Base-by-base conservation (phyloP, 345 rosid genomes). In the Heritiera littoralis region DNA sequence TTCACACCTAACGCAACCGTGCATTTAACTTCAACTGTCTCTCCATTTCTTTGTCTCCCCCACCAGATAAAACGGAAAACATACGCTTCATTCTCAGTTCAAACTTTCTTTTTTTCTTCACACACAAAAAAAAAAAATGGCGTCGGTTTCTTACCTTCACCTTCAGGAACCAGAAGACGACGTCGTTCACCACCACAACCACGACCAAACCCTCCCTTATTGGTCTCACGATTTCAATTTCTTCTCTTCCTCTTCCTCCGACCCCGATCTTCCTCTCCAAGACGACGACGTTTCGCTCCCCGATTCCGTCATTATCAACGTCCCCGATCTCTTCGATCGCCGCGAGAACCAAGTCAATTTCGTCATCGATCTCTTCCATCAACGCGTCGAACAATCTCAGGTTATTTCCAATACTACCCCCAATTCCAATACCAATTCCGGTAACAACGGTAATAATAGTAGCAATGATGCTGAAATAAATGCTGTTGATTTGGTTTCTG, bases 351-450 rank as follows among this genome's bases (percentile, higher is more conserved):
- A 86, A 82, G 92, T 89, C 72, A 82, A 84, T 78, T 94, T 91
- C 84, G 97, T 91, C 67, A 88, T 92, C 96, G 97, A 94, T 88
- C 89, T 94, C 81, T 85, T 94, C 63, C 96, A 92, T 60, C 93
- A 91, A 83, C 97, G 97, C 59, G 94, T 91, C 65, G 97, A 94
- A 86, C 95, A 93, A 74, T 91, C 97, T 78, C 90, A 85, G 83
- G 87, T 86, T 30, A 80, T 81, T 60, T 74, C 75, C 38, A 49
- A 20, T n/a, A 49, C 20, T 69, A n/a, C 74, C 54, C 66, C 41
- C 18, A 12, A 32, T 30, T 13, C 30, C 15, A 51, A 32, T 52
- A 6, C 45, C 20, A 52, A 15, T 49, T 49, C 59, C 23, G 32
- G 41, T 51, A 18, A 2, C 6, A n/a, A 20, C 48, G 46, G 14